Conservation (phyloP, 2,329 filamentous ascomycete species). For the Diplocarpon rosae region DNA sequence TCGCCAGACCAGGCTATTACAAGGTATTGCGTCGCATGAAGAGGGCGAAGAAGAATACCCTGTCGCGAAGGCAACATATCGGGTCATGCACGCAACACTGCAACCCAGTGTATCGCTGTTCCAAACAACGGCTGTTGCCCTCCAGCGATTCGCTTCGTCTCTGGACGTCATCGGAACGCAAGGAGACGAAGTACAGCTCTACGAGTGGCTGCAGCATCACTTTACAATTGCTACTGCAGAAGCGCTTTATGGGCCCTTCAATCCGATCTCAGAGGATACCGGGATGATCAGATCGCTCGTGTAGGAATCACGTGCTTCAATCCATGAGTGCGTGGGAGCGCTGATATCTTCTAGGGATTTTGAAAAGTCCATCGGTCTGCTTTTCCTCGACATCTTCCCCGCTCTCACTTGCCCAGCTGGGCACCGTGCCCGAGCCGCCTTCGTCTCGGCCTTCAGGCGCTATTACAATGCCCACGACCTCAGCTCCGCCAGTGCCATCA, state of each 20-base stretch:
- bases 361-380: slow-evolving; percentile 20
- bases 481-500: slow-evolving; percentile 18
- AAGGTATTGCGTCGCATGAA: not conserved
- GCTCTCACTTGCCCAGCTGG: slow-evolving; percentile 24
- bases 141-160: slow-evolving; percentile 27
- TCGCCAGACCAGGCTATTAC: slow-evolving; percentile 21
- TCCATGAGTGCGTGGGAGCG: not conserved
- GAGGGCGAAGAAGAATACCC: not conserved
- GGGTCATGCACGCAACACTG: slow-evolving; percentile 25
- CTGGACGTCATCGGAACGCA: slow-evolving; percentile 20
- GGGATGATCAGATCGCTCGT: slow-evolving; percentile 29
- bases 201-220: slow-evolving; percentile 29
- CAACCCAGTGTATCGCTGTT: slow-evolving; percentile 11
- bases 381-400: slow-evolving; percentile 25
- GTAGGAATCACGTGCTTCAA: slow-evolving; percentile 18
- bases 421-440: slow-evolving; percentile 27
- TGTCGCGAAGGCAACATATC: slow-evolving; percentile 18
- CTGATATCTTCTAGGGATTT: slow-evolving; percentile 16
- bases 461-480: slow-evolving; percentile 3
- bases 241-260: slow-evolving; percentile 33
- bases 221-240: slow-evolving; percentile 30
- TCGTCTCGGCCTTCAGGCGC: slow-evolving; percentile 13
- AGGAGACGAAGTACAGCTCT: slow-evolving; percentile 29
- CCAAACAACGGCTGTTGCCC: slow-evolving; percentile 28
- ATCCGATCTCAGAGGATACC: slow-evolving; percentile 30